Percentiles rank a stretch among this genome's conserved stretches.
Evolutionary conservation across 2,329 filamentous ascomycete genomes (phyloP).

Genomic region (Trichoderma citrinoviride): DNA sequence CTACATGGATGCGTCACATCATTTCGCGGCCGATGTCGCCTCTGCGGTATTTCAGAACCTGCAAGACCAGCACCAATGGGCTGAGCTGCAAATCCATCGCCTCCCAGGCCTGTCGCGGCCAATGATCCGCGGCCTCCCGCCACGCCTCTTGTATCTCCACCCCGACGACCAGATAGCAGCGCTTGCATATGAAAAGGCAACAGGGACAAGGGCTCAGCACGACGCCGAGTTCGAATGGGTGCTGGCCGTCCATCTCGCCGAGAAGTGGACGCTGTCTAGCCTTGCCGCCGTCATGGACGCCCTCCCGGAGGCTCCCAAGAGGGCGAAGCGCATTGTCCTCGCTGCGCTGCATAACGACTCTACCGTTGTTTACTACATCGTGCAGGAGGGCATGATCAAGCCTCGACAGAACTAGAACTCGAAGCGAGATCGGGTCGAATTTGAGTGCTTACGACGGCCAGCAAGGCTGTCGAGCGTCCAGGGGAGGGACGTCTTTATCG

Average conservation of each 20-base stretch:
- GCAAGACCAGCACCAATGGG: slow-evolving; percentile 74
- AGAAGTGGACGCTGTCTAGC: slow-evolving; percentile 66
- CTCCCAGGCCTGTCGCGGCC: slow-evolving; percentile 48
- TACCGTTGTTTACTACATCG: slow-evolving; percentile 79
- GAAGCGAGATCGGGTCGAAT: slow-evolving; percentile 25
- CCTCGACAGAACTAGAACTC: slow-evolving; percentile 68
- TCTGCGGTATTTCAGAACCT: slow-evolving; percentile 66
- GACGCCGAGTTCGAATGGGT: slow-evolving; percentile 70
- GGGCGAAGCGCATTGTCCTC: slow-evolving; percentile 68
- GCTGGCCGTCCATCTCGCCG: slow-evolving; percentile 67
- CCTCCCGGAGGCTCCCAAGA: slow-evolving; percentile 46
- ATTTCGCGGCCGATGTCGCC: slow-evolving; percentile 28
- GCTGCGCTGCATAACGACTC: slow-evolving; percentile 77
- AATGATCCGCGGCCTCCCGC: slow-evolving; percentile 70
- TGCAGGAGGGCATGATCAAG: slow-evolving; percentile 85
- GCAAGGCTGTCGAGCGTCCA: neutral
- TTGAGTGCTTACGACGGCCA: neutral
- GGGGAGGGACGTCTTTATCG: neutral
- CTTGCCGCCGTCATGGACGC: slow-evolving; percentile 71
- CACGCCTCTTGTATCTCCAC: slow-evolving; percentile 71
- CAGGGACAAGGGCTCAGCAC: slow-evolving; percentile 45
- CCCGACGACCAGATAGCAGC: slow-evolving; percentile 78
- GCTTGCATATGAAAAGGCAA: slow-evolving; percentile 57
- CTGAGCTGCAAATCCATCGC: slow-evolving; percentile 53
- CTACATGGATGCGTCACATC: slow-evolving; percentile 17